These are phyloP conservation scores for Apocynum venetum DNA, from an alignment of 257 asterid species.

Conservation along the genomic window DNA sequence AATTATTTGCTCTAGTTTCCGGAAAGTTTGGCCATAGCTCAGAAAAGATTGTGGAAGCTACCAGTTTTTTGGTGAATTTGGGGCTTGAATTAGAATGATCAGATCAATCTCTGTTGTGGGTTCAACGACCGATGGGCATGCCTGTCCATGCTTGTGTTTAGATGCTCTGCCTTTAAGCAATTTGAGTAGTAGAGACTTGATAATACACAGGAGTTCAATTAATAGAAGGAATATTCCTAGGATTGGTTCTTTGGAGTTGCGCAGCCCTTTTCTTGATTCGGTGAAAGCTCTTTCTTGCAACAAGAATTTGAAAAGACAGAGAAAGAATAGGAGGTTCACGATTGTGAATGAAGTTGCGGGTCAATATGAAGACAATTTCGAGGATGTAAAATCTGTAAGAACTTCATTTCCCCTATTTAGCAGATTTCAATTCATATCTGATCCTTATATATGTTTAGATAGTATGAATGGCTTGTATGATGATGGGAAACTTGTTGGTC, in stretches of 20 bases:
- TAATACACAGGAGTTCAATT: slow-evolving; percentile 22
- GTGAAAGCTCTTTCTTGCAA: slow-evolving; percentile 30
- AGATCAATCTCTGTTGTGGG: slow-evolving; percentile 53
- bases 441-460: neutral
- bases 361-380: slow-evolving; percentile 61
- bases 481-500: no score
- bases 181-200: slow-evolving; percentile 40
- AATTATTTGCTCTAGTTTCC: neutral
- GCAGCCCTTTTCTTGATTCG: slow-evolving; percentile 50
- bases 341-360: slow-evolving; percentile 50
- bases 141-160: slow-evolving; percentile 44
- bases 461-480: neutral
- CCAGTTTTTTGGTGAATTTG: neutral
- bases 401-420: neutral
- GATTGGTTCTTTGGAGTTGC: slow-evolving; percentile 34
- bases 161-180: slow-evolving; percentile 41
- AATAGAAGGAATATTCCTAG: slow-evolving; percentile 37
- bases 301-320: slow-evolving; percentile 32
- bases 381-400: slow-evolving; percentile 59
- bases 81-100: slow-evolving; percentile 32
- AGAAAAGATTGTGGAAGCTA: neutral
- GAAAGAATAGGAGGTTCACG: slow-evolving; percentile 33
- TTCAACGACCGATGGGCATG: slow-evolving; percentile 45
- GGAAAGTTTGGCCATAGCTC: neutral
- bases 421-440: neutral